Percentiles rank a stretch among this genome's conserved stretches.
These are phyloP conservation scores for Hypoxylon intermedium DNA, from an alignment of 495 filamentous ascomycete genomes.

Conservation along the genomic window DNA sequence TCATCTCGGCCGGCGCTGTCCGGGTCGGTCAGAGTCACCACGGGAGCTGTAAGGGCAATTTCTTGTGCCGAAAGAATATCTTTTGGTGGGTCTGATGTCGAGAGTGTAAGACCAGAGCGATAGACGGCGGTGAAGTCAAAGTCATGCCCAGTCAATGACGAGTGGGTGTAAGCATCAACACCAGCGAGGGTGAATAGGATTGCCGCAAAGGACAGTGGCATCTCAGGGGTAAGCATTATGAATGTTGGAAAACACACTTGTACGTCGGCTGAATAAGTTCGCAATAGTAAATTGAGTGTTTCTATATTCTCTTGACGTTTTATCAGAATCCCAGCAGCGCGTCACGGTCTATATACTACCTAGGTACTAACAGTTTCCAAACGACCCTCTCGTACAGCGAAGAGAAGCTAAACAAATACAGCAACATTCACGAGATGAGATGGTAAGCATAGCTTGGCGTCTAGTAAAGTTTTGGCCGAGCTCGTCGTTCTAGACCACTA, in stretches of 20 bases:
- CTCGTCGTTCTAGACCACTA: background rate
- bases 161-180: background rate
- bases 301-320: too few species aligned
- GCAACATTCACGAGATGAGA: conserved; percentile 2
- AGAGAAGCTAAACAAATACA: background rate
- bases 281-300: background rate
- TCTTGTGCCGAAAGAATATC: background rate
- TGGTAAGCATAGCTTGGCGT: background rate
- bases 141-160: conserved; percentile 14
- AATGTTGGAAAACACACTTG: too few species aligned
- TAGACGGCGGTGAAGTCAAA: conserved; percentile 24
- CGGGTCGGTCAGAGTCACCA: background rate
- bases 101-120: conserved; percentile 8
- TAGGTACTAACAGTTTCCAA: too few species aligned
- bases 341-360: too few species aligned
- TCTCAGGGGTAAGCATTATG: conserved; percentile 1
- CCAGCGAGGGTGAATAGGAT: background rate
- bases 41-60: background rate
- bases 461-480: background rate
- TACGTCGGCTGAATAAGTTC: too few species aligned
- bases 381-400: too few species aligned
- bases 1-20: background rate
- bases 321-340: too few species aligned
- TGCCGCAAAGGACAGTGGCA: background rate
- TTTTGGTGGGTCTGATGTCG: background rate